phyloP scores from a whole-genome alignment of 1,284 basidiomycete species.

The Rhodotorula mucilaginosa region DNA sequence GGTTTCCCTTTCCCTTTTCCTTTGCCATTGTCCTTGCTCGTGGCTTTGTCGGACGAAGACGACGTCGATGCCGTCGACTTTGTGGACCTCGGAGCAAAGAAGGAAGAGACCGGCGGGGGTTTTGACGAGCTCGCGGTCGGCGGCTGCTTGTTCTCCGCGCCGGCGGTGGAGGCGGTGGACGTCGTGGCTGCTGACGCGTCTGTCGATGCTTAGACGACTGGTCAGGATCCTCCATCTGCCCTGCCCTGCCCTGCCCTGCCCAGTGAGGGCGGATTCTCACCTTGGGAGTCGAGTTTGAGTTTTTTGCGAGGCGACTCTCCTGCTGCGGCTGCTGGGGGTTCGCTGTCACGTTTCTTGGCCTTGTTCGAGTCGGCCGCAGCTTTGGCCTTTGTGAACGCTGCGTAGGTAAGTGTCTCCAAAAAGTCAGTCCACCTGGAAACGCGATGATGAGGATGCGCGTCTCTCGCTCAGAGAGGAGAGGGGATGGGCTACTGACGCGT shows the following conservation, averaged over 20 bases:
- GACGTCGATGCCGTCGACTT: conserved; percentile 2
- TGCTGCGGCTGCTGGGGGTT: background rate
- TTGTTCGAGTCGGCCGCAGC: background rate
- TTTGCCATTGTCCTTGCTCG: background rate
- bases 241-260: conserved; percentile 36
- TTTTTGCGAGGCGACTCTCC: background rate
- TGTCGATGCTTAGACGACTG: too few relatives aligned
- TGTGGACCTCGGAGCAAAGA: conserved; percentile 19
- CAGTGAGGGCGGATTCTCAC: background rate
- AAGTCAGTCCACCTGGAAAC: background rate
- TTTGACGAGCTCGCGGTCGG: conserved; percentile 2
- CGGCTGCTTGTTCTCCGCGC: too few relatives aligned
- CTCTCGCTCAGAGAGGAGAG: background rate
- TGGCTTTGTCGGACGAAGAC: background rate
- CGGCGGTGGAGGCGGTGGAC: conserved; percentile 16
- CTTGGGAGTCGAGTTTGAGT: background rate
- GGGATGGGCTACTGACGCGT: background rate
- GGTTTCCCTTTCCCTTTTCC: conserved; percentile 30
- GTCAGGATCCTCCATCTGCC: conserved; percentile 41
- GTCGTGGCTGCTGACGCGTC: conserved; percentile 11
- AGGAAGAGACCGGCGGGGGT: conserved; percentile 14
- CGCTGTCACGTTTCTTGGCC: conserved; percentile 3
- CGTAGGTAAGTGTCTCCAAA: too few relatives aligned
- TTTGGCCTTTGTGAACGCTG: background rate
- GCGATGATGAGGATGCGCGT: background rate